Conservation (phyloP, 768 basidiomycete species). For the Kwoniella sp. region DNA sequence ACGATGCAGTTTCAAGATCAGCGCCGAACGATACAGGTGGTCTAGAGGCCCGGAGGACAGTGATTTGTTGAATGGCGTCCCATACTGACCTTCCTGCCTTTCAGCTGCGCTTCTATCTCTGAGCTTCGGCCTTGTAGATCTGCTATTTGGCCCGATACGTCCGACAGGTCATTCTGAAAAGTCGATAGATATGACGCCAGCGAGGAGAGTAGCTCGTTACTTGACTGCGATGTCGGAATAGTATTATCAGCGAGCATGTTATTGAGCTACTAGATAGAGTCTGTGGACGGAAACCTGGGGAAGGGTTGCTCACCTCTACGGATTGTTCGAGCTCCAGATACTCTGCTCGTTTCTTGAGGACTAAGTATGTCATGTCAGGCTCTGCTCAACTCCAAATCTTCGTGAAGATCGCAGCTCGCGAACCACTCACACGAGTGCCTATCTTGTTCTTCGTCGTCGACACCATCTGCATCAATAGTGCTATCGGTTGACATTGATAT, state of each 20-base stretch:
- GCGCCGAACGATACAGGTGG: too few species aligned
- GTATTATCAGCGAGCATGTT: background rate
- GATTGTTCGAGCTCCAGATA: conserved; percentile 46
- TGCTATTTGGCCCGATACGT: conserved; percentile 93
- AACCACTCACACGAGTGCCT: conserved; percentile 28
- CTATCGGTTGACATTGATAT: conserved; percentile 4
- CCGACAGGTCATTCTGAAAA: conserved; percentile 90
- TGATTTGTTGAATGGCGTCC: too few species aligned
- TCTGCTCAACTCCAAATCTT: background rate
- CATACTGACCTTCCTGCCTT: conserved; percentile 72
- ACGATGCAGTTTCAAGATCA: too few species aligned
- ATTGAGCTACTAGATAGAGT: background rate
- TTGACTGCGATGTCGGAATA: conserved; percentile 68
- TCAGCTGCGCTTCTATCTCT: conserved; percentile 82
- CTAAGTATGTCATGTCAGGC: conserved; percentile 8
- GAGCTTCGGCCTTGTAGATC: conserved; percentile 88
- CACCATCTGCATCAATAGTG: conserved; percentile 17
- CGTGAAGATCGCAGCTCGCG: background rate
- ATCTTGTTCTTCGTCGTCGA: conserved; percentile 32
- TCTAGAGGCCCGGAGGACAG: too few species aligned
- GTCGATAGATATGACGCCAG: conserved; percentile 89
- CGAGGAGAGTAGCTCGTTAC: conserved; percentile 78
- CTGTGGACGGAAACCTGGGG: background rate
- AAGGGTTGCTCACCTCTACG: conserved; percentile 35
- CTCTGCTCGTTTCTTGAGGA: conserved; percentile 30